Evolutionary conservation across 257 asterid genomes (phyloP).

Genomic region (Mentha longifolia): DNA sequence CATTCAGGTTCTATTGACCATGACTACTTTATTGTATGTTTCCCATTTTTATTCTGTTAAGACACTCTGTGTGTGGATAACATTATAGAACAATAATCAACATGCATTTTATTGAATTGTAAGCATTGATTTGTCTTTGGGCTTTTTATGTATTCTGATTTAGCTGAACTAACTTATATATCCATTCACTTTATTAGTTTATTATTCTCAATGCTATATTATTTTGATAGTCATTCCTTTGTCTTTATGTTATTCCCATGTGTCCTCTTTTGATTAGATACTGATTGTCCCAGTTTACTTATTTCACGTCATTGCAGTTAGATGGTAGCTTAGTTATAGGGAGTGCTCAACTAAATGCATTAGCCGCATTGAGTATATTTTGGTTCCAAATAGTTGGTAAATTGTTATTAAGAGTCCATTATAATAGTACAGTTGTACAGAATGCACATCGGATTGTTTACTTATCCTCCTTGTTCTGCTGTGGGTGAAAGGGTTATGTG

Average conservation of each 20-base stretch:
- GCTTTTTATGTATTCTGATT: background rate
- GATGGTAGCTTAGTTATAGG: conserved; percentile 1
- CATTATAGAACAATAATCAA: background rate
- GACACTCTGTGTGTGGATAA: background rate
- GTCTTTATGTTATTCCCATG: background rate
- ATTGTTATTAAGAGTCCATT: background rate
- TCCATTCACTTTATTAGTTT: background rate
- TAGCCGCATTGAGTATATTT: background rate
- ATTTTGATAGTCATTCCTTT: background rate
- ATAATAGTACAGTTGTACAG: background rate
- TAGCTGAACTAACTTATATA: background rate
- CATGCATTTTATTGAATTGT: background rate
- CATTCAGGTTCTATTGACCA: conserved; percentile 6
- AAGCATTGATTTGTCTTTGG: background rate
- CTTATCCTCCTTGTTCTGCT: background rate
- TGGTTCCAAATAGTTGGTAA: conserved; percentile 12
- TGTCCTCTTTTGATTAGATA: background rate
- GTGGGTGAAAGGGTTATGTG: conserved; percentile 7
- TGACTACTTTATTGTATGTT: background rate
- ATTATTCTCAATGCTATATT: background rate
- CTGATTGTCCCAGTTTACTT: background rate
- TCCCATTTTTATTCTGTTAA: background rate
- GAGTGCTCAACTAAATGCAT: conserved; percentile 18
- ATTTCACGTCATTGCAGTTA: conserved; percentile 3
- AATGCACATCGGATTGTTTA: background rate